Evolutionary conservation across 2,329 filamentous ascomycete genomes (phyloP).

Genomic region (Achaetomium macrosporum): DNA sequence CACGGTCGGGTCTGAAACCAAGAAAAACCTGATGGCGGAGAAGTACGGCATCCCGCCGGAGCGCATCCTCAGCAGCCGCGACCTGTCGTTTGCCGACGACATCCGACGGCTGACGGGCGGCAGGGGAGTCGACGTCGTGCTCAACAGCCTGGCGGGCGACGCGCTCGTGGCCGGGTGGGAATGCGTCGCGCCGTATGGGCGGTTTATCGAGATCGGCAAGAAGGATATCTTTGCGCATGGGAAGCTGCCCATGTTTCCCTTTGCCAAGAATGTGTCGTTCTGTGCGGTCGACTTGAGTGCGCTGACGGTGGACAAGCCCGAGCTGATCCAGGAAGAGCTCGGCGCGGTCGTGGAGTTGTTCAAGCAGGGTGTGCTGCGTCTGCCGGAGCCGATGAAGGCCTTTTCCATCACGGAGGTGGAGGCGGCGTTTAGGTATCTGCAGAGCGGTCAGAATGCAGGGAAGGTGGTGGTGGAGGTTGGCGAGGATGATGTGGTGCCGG

Average conservation of each 20-base stretch:
- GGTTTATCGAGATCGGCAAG: conserved; percentile 19
- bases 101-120: conserved; percentile 7
- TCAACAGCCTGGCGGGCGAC: conserved; percentile 34
- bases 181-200: conserved; percentile 28
- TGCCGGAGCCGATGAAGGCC: not conserved
- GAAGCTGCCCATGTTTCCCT: conserved; percentile 14
- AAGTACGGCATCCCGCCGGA: conserved; percentile 4
- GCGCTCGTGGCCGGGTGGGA: conserved; percentile 31
- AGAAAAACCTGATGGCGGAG: conserved; percentile 3
- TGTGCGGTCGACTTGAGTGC: conserved; percentile 1
- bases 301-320: not conserved
- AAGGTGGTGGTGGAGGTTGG: not conserved
- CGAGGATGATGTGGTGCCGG: not conserved
- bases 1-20: conserved; percentile 5
- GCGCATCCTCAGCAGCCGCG: conserved; percentile 6
- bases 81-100: conserved; percentile 4
- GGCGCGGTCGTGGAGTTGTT: not conserved
- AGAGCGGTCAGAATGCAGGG: not conserved
- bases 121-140: conserved; percentile 16
- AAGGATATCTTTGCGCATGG: conserved; percentile 7
- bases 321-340: not conserved
- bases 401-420: not conserved
- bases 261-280: conserved; percentile 8
- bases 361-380: not conserved
- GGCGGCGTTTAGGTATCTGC: not conserved